Conservation (phyloP, 495 filamentous ascomycete genomes). For the Mytilinidion resinicola region DNA sequence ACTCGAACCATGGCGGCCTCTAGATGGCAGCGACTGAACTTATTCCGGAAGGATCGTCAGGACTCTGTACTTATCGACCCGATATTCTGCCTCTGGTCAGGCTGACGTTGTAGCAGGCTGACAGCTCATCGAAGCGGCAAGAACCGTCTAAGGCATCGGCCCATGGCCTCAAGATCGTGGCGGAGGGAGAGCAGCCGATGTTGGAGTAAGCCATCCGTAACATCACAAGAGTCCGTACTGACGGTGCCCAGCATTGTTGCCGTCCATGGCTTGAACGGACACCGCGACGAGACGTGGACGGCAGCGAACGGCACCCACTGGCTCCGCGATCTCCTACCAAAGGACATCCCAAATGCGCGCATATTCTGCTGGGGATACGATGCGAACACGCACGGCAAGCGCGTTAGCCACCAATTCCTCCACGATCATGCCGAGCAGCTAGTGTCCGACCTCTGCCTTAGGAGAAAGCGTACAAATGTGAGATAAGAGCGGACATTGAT, state of each 20-base stretch:
- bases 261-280: conserved; percentile 44
- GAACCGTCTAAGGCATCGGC: conserved; percentile 9
- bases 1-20: conserved; percentile 7
- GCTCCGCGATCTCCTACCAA: conserved; percentile 46
- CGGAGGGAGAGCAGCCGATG: conserved; percentile 14
- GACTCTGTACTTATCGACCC: conserved; percentile 9
- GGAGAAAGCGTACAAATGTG: conserved; percentile 27
- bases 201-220: conserved; percentile 17
- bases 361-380: conserved; percentile 50
- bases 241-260: conserved; percentile 39
- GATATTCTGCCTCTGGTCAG: conserved; percentile 7
- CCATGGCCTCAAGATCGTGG: conserved; percentile 19
- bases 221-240: conserved; percentile 14
- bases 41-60: conserved; percentile 9
- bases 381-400: conserved; percentile 30
- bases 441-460: conserved; percentile 31
- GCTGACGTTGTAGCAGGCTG: conserved; percentile 12
- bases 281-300: conserved; percentile 47
- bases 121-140: conserved; percentile 1
- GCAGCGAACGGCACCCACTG: conserved; percentile 39
- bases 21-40: conserved; percentile 10
- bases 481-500: conserved; percentile 10
- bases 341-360: conserved; percentile 40
- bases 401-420: conserved; percentile 26
- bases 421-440: conserved; percentile 32